Conservation (phyloP, 306 rosid species). For the Sophora flavescens region DNA sequence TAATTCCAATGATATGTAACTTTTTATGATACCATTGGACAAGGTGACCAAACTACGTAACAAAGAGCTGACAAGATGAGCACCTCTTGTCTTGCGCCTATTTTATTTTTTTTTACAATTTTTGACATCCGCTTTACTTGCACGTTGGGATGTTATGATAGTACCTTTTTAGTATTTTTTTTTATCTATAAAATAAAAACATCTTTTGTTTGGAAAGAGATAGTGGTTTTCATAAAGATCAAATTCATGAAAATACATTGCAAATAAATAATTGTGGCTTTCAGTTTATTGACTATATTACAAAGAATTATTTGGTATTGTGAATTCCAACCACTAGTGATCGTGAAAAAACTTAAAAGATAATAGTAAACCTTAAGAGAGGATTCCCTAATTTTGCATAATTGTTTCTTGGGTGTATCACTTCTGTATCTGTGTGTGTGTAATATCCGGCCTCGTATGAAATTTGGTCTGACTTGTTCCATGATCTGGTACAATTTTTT, state of each 20-base stretch:
- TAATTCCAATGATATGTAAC: background rate
- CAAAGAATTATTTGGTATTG: background rate
- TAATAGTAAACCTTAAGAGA: background rate
- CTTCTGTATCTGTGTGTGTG: background rate
- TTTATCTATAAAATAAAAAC: background rate
- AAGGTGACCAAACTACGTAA: slow-evolving; percentile 10
- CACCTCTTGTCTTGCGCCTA: background rate
- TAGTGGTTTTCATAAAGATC: background rate
- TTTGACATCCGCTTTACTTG: background rate
- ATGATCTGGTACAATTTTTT: background rate
- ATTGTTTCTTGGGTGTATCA: background rate
- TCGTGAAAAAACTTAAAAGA: background rate
- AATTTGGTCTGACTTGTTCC: background rate
- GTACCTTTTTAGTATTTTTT: background rate
- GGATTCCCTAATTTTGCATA: background rate
- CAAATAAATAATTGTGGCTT: too few relatives aligned
- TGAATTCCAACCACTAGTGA: background rate
- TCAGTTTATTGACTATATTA: too few relatives aligned
- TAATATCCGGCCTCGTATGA: background rate
- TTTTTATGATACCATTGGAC: background rate
- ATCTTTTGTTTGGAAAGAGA: background rate
- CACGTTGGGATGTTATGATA: slow-evolving; percentile 40
- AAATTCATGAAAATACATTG: background rate
- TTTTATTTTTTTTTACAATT: too few relatives aligned
- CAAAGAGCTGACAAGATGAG: slow-evolving; percentile 4